Base-by-base conservation (phyloP, 1,139 yeast species). In the Taiozyma sp. region DNA sequence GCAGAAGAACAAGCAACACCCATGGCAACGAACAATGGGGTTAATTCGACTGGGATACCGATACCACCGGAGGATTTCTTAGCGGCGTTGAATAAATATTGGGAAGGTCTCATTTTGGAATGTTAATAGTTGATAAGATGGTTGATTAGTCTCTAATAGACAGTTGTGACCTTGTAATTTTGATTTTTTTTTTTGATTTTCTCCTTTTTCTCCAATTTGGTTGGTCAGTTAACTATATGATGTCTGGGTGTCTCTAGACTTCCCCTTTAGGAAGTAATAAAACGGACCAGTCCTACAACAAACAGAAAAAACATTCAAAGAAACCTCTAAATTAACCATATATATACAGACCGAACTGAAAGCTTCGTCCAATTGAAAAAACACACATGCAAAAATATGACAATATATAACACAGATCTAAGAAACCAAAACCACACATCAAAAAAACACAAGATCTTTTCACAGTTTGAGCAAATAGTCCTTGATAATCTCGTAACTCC, bases 1-100 rank as follows among this genome's bases (percentile, higher is more conserved):
- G 85, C 91, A 34, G 93, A 86, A 55, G 70, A 67, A 63, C 81
- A 65, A 46, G 93, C 93, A 54, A 84, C 83, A 63, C 84, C 87
- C 71, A 78, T 73, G 43, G 81, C 82, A 43, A 76, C 68, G 59
- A 78, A 74, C 69, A 87, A 79, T 69, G 95, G 95, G 68, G 86
- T 83, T 77, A 87, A 75, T 74, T 87, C 95, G 51, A 86, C 81
- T 60, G 95, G 95, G 51, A 83, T 67, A 44, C 59, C 56, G 63
- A 68, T 49, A 59, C 69, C 72, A 49, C 56, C 52, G 19, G 64
- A 54, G 19, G 64, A 54, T 54, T 67, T 62, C 62, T 70, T 70
- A 44, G 53, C 80, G 58, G 79, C 76, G 67, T 76, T 75, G 65
- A 78, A 71, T 66, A 79, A 73, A 58, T 75, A 68, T 70, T 74